phyloP scores from a whole-genome alignment of 108 stramenopile genomes.

The Fragilaria crotonensis region DNA sequence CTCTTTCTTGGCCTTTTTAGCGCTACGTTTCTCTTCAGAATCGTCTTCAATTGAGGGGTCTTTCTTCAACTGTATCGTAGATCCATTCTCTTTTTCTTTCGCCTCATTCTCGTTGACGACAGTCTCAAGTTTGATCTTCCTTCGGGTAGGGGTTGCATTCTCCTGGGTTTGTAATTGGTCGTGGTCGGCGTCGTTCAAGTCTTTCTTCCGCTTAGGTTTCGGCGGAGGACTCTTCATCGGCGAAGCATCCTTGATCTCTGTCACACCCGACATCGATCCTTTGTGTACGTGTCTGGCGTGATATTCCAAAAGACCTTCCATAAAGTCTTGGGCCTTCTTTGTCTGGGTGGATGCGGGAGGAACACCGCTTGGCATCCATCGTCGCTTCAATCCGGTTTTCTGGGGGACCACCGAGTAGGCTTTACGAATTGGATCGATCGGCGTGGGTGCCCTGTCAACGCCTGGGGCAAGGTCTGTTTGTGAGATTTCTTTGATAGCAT shows the following conservation, averaged over 20 bases:
- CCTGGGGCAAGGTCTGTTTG: constrained; percentile 20
- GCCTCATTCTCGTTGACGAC: constrained; percentile 15
- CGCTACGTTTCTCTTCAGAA: constrained; percentile 2
- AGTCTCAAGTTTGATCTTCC: constrained; percentile 1
- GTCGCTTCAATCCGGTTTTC: constrained; percentile 63
- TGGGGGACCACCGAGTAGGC: constrained; percentile 67
- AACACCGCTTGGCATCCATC: constrained; percentile 52
- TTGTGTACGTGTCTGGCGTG: too few species aligned
- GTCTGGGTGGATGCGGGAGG: background rate
- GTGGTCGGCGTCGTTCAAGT: too few species aligned
- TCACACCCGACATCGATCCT: too few species aligned
- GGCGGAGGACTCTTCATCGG: too few species aligned
- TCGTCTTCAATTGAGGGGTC: background rate
- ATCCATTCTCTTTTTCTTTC: background rate
- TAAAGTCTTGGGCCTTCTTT: too few species aligned
- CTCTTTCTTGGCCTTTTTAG: constrained; percentile 12
- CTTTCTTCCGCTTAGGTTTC: too few species aligned
- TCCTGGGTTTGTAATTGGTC: background rate
- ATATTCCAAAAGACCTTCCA: too few species aligned
- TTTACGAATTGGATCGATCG: constrained; percentile 33
- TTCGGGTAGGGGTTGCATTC: background rate
- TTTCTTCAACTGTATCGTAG: too few species aligned
- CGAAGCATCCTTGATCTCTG: too few species aligned
- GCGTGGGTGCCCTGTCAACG: constrained; percentile 31
- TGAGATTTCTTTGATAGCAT: background rate